A percentile compares a stretch with the other conserved stretches of the same genome.
Evolutionary conservation across 345 rosid genomes (phyloP).

Genomic region (Geranium brycei): DNA sequence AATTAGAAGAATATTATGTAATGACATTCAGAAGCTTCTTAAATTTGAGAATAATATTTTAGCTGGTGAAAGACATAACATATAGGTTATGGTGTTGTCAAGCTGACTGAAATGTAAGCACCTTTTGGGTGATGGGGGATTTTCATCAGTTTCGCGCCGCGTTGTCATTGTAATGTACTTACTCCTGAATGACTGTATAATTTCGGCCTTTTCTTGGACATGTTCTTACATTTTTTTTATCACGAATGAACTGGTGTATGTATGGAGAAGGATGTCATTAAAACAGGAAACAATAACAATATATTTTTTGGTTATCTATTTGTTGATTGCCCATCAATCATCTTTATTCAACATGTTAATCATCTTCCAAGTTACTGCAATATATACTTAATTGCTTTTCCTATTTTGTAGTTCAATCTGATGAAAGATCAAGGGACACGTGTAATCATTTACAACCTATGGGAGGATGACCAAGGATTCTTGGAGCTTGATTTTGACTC

Average conservation of each 20-base stretch:
- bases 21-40: background rate
- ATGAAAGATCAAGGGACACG: constrained; percentile 77
- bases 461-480: constrained; percentile 89
- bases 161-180: too few species aligned
- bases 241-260: background rate
- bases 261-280: too few species aligned
- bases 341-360: background rate
- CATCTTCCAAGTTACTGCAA: background rate
- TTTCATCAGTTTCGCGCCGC: too few species aligned
- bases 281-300: background rate
- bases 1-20: background rate
- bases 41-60: background rate
- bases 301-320: background rate
- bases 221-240: background rate
- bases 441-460: constrained; percentile 73
- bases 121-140: too few species aligned
- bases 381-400: background rate
- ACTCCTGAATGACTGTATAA: too few species aligned
- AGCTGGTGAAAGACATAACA: background rate
- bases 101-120: background rate
- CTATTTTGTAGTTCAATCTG: constrained; percentile 40
- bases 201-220: background rate
- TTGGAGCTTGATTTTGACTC: constrained; percentile 76
- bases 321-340: background rate
- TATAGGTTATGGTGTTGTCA: background rate